Conservation (phyloP, 2,329 filamentous ascomycete genomes). For the Chaetomium olivaceum region DNA sequence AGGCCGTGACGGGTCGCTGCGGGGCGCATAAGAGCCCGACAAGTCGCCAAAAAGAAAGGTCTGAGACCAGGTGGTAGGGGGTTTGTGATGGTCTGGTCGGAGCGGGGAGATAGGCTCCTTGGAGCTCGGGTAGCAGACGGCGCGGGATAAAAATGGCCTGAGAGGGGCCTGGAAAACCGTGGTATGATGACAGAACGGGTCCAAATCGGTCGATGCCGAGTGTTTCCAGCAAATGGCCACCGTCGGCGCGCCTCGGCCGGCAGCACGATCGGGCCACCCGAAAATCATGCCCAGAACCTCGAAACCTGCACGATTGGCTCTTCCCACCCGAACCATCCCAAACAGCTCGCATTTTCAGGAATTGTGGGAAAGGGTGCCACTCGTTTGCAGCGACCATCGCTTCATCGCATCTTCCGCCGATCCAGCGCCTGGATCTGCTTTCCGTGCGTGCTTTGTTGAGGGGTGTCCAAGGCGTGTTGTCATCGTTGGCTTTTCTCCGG, state of each 20-base stretch:
- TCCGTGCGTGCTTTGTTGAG: conserved; percentile 1
- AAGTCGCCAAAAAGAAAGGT: not conserved
- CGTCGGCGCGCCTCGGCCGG: conserved; percentile 21
- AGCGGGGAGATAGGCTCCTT: conserved; percentile 26
- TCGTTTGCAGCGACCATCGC: conserved; percentile 6
- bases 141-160: conserved; percentile 38
- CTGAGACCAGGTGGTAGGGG: conserved; percentile 3
- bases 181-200: conserved; percentile 31
- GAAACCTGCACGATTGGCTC: conserved; percentile 21
- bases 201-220: conserved; percentile 38
- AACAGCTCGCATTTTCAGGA: conserved; percentile 10
- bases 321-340: not conserved
- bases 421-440: not conserved
- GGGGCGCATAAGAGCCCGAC: conserved; percentile 9
- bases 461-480: not conserved
- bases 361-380: conserved; percentile 4
- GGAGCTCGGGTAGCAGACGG: conserved; percentile 27
- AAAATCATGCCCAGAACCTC: conserved; percentile 30
- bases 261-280: conserved; percentile 32
- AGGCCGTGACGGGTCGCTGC: not conserved
- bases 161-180: conserved; percentile 32
- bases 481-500: not conserved
- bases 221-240: conserved; percentile 29
- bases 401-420: not conserved
- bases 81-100: not conserved